Conservation (phyloP, 2,329 filamentous ascomycete genomes). For the Colletotrichum plurivorum region DNA sequence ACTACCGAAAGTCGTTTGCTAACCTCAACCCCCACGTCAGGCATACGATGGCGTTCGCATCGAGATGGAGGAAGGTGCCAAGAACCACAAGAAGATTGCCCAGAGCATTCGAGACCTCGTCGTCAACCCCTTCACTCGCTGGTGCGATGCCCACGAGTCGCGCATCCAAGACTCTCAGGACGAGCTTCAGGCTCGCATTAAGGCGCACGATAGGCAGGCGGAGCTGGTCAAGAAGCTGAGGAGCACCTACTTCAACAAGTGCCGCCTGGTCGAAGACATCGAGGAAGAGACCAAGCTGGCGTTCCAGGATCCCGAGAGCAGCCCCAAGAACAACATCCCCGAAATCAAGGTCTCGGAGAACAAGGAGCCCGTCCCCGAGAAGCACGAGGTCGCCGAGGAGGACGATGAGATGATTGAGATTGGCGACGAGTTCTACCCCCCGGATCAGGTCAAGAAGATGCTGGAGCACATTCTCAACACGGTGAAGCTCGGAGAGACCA, state of each 20-base stretch:
- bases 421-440: conserved; percentile 87
- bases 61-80: conserved; percentile 92
- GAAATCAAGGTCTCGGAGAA: conserved; percentile 90
- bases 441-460: conserved; percentile 92
- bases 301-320: conserved; percentile 87
- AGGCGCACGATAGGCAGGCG: conserved; percentile 91
- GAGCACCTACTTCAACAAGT: conserved; percentile 99
- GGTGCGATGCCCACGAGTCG: conserved; percentile 95
- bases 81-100: conserved; percentile 94
- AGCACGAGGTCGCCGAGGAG: conserved; percentile 72
- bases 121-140: conserved; percentile 92
- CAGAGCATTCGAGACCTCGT: conserved; percentile 97
- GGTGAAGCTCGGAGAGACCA: conserved; percentile 90
- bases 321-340: conserved; percentile 78
- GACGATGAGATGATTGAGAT: conserved; percentile 91
- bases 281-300: conserved; percentile 99
- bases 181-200: conserved; percentile 90
- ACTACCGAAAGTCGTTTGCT: conserved; percentile 35
- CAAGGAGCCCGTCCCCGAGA: conserved; percentile 65
- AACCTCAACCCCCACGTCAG: conserved; percentile 58
- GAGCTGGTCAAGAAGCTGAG: conserved; percentile 93
- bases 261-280: conserved; percentile 92
- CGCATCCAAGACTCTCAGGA: conserved; percentile 96
- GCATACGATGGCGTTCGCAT: conserved; percentile 93
- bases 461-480: conserved; percentile 87